Percentiles rank a stretch among this genome's conserved stretches.
Evolutionary conservation across 1,284 basidiomycete genomes (phyloP).

Genomic region (Marasmius sp.): DNA sequence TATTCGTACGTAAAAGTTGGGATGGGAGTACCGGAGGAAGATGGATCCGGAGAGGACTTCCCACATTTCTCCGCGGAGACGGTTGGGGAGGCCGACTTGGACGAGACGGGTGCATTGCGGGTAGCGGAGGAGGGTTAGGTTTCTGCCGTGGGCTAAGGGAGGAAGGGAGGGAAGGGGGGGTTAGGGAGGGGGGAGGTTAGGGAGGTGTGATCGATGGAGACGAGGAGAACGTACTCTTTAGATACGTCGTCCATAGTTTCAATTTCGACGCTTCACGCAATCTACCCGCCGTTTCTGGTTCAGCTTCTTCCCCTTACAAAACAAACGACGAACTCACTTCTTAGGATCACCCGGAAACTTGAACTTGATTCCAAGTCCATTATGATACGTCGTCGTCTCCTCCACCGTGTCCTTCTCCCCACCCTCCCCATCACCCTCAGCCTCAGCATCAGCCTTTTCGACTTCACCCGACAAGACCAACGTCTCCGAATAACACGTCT

Average conservation of each 20-base stretch:
- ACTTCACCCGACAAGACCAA: slow-evolving; percentile 67
- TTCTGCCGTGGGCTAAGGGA: slow-evolving; percentile 76
- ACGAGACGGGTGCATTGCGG: slow-evolving; percentile 96
- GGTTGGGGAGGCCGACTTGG: slow-evolving; percentile 95
- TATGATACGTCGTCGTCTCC: slow-evolving; percentile 61
- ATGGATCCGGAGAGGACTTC: slow-evolving; percentile 95
- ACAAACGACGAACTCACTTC: too few species aligned
- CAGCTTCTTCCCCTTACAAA: too few species aligned
- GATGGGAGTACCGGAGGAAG: slow-evolving; percentile 87
- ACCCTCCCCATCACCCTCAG: slow-evolving; percentile 24
- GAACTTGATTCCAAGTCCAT: slow-evolving; percentile 84
- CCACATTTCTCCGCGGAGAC: slow-evolving; percentile 97
- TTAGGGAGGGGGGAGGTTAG: not conserved
- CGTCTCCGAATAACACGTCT: slow-evolving; percentile 94
- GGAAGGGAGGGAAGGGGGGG: not conserved
- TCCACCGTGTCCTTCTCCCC: slow-evolving; percentile 26
- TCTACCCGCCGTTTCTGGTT: too few species aligned
- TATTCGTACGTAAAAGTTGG: slow-evolving; percentile 82
- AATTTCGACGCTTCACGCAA: slow-evolving; percentile 96
- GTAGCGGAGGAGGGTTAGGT: slow-evolving; percentile 91
- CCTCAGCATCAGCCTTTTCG: slow-evolving; percentile 54
- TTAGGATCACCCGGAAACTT: slow-evolving; percentile 94
- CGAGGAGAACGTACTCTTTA: slow-evolving; percentile 55
- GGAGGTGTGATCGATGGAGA: not conserved
- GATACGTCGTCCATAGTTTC: slow-evolving; percentile 94